phyloP scores from a whole-genome alignment of 1,284 basidiomycete species.

The Pyrrhoderma noxium region DNA sequence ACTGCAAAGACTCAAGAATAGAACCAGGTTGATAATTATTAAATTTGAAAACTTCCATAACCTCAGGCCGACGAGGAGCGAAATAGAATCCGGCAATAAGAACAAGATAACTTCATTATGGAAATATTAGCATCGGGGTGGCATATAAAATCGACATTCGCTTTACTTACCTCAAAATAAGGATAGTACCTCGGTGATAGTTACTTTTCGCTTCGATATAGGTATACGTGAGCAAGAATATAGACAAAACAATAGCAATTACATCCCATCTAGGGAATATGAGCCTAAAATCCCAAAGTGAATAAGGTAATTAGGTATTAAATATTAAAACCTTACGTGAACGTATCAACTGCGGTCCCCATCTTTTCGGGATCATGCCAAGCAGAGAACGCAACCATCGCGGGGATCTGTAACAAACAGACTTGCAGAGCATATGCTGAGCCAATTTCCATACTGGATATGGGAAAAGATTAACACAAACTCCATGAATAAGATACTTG shows the following conservation, averaged over 20 bases:
- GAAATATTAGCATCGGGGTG: too few species aligned
- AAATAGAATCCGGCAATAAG: conserved; percentile 56
- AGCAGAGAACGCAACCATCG: conserved; percentile 97
- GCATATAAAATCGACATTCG: too few species aligned
- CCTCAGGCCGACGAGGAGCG: conserved; percentile 33
- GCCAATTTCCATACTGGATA: conserved; percentile 92
- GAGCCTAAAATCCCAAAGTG: conserved; percentile 45
- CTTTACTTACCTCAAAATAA: conserved; percentile 73
- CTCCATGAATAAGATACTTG: neutral
- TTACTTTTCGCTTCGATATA: conserved; percentile 98
- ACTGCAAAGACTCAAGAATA: neutral
- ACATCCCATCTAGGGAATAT: conserved; percentile 99
- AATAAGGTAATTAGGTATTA: neutral
- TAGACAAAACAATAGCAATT: conserved; percentile 87
- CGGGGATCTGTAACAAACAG: conserved; percentile 94
- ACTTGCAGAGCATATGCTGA: conserved; percentile 98
- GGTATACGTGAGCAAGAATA: conserved; percentile 97
- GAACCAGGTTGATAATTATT: conserved; percentile 3
- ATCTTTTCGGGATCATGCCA: conserved; percentile 82
- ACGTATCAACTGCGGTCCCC: conserved; percentile 78
- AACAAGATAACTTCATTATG: conserved; percentile 48
- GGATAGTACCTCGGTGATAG: conserved; percentile 91
- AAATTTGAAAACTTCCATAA: neutral
- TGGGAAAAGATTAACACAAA: neutral
- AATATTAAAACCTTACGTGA: conserved; percentile 60